Evolutionary conservation across 768 basidiomycete genomes (phyloP).

Genomic region (Lactifluus volemus): DNA sequence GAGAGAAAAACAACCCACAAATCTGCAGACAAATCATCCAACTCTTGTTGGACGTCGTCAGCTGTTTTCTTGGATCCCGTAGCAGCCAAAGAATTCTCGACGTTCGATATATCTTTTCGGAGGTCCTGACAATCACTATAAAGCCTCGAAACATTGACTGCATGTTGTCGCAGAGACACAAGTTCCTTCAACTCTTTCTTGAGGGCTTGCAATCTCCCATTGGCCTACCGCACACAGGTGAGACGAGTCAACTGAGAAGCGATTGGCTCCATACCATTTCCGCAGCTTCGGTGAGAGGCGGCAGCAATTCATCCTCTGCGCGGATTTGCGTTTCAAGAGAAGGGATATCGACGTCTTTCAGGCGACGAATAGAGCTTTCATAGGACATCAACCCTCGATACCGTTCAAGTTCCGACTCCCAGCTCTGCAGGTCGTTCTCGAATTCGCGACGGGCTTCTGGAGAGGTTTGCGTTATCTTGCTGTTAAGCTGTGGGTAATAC

Average conservation of each 20-base stretch:
- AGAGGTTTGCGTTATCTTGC: conserved; percentile 48
- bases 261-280: conserved; percentile 45
- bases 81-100: conserved; percentile 61
- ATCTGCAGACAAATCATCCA: conserved; percentile 51
- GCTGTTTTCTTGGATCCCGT: conserved; percentile 75
- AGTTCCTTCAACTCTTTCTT: conserved; percentile 58
- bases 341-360: conserved; percentile 59
- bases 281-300: conserved; percentile 41
- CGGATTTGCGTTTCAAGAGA: conserved; percentile 53
- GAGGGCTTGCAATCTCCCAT: conserved; percentile 41
- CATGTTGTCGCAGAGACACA: conserved; percentile 49
- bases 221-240: conserved; percentile 32
- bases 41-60: conserved; percentile 76
- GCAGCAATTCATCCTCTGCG: conserved; percentile 45
- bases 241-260: background rate
- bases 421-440: conserved; percentile 42
- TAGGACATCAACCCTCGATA: conserved; percentile 53
- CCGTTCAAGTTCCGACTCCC: conserved; percentile 49
- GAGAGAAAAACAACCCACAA: conserved; percentile 43
- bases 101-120: conserved; percentile 46
- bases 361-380: conserved; percentile 43
- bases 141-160: conserved; percentile 47
- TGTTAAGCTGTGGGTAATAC: conserved; percentile 43
- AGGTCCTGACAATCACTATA: conserved; percentile 52
- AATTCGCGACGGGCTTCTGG: conserved; percentile 38